Percentiles rank a stretch among this genome's conserved stretches.
Evolutionary conservation across 495 filamentous ascomycete genomes (phyloP).

Genomic region (Xylaria sp.): DNA sequence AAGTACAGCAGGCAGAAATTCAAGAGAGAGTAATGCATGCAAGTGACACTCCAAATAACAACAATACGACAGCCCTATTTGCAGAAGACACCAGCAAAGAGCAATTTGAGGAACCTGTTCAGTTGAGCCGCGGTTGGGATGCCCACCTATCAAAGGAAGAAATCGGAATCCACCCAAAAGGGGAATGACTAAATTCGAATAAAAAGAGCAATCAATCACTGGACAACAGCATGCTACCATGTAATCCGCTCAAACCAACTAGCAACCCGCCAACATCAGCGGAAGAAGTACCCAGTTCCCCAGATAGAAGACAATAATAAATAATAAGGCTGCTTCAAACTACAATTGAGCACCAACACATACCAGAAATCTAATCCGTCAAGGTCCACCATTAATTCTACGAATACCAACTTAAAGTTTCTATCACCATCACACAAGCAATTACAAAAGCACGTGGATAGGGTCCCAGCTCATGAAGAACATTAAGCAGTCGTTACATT

Average conservation of each 20-base stretch:
- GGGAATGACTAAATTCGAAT: not conserved
- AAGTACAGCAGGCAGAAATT: no score
- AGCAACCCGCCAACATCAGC: not conserved
- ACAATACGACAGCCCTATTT: not conserved
- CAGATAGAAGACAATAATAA: not conserved
- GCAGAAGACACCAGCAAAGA: not conserved
- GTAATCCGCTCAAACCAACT: not conserved
- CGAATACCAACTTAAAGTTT: not conserved
- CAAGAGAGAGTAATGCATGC: no score
- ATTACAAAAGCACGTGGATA: not conserved
- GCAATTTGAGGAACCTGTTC: not conserved
- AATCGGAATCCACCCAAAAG: not conserved
- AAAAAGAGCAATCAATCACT: not conserved
- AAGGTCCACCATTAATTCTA: not conserved
- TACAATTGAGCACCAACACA: no score
- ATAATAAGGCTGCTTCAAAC: not conserved
- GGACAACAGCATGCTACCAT: not conserved
- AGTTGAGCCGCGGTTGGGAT: no score
- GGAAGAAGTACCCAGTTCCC: not conserved
- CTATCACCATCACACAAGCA: not conserved
- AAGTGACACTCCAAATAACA: not conserved
- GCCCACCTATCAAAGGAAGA: no score
- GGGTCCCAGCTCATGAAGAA: not conserved
- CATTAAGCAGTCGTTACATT: constrained; percentile 20
- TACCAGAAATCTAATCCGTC: not conserved